phyloP scores from a whole-genome alignment of 2,329 filamentous ascomycete genomes.

The Colletotrichum acutatum region DNA sequence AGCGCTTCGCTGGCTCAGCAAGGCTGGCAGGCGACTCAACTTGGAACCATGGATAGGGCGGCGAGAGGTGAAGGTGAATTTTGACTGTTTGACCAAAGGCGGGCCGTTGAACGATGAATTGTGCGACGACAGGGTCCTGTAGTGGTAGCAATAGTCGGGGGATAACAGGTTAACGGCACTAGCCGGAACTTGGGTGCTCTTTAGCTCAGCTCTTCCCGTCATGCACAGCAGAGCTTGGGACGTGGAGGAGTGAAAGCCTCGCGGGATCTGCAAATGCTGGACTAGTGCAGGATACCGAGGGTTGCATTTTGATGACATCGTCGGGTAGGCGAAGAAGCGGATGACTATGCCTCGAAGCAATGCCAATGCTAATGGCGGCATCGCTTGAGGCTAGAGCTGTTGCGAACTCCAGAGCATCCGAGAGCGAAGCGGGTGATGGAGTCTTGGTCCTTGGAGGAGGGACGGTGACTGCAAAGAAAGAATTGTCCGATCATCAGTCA shows the following conservation, averaged over 20 bases:
- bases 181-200: background rate
- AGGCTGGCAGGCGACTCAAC: constrained; percentile 15
- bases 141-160: background rate
- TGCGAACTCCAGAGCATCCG: constrained; percentile 15
- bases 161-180: background rate
- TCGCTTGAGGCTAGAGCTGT: background rate
- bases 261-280: constrained; percentile 10
- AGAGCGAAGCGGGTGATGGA: background rate
- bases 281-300: constrained; percentile 2
- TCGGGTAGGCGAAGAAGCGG: background rate
- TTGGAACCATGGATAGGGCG: constrained; percentile 13
- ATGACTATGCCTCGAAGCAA: background rate
- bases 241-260: background rate
- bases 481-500: constrained; percentile 21
- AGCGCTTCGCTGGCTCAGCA: constrained; percentile 23
- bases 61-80: background rate
- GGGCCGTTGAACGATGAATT: constrained; percentile 18
- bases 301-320: background rate
- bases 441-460: too few relatives aligned
- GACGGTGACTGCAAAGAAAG: background rate
- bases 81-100: background rate
- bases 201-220: constrained; percentile 16
- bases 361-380: background rate
- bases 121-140: background rate
- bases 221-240: constrained; percentile 14